Conservation (phyloP, 1,139 yeast genomes). For the Yamadazyma taylorii region DNA sequence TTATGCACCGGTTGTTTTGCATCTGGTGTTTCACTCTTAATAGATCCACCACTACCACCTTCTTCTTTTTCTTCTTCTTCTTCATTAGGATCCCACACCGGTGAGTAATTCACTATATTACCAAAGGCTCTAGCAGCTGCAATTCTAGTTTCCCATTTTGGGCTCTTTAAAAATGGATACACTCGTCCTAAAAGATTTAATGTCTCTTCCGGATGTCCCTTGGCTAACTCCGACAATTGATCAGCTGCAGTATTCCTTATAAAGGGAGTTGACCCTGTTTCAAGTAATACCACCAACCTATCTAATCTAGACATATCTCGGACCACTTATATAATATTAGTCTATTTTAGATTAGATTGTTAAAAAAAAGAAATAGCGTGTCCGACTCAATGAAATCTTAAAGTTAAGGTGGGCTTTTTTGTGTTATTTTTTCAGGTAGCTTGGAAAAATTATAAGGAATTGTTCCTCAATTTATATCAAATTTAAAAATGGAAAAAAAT, state of each 20-base stretch:
- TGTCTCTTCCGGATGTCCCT: slow-evolving; percentile 92
- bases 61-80: slow-evolving; percentile 27
- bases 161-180: slow-evolving; percentile 79
- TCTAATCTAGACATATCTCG: slow-evolving; percentile 55
- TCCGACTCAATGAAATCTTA: neutral
- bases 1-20: too few species aligned
- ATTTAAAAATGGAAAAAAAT: slow-evolving; percentile 1
- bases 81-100: slow-evolving; percentile 81
- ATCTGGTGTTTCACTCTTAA: slow-evolving; percentile 12
- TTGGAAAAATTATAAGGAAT: neutral
- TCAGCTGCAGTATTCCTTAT: slow-evolving; percentile 97
- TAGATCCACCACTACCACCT: slow-evolving; percentile 9
- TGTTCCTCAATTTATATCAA: slow-evolving; percentile 5
- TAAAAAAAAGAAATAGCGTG: neutral
- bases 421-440: too few species aligned
- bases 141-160: slow-evolving; percentile 94
- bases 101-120: slow-evolving; percentile 80
- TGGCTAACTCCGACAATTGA: slow-evolving; percentile 91
- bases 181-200: slow-evolving; percentile 82
- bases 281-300: slow-evolving; percentile 75
- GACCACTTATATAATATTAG: neutral
- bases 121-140: slow-evolving; percentile 96
- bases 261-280: slow-evolving; percentile 93
- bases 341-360: too few species aligned
- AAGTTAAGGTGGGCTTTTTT: too few species aligned